Evolutionary conservation across 345 rosid species (phyloP).

Genomic region (Excoecaria agallocha): DNA sequence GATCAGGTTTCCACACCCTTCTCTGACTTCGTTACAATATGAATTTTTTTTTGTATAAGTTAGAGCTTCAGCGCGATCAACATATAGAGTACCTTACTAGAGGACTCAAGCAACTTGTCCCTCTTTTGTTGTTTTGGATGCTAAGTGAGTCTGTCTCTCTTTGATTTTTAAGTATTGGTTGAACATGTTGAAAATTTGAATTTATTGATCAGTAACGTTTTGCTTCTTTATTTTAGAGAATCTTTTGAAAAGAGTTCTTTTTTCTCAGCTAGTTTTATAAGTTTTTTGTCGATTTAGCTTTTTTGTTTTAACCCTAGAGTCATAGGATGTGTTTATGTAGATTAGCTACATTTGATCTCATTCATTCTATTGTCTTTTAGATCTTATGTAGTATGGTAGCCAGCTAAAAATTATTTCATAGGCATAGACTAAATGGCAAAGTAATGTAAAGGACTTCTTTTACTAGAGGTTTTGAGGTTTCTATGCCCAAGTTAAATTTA

Average conservation of each 20-base stretch:
- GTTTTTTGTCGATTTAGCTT: background rate
- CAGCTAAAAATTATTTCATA: background rate
- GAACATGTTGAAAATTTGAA: too few relatives aligned
- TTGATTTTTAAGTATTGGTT: too few relatives aligned
- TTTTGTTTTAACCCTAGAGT: background rate
- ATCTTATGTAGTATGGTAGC: background rate
- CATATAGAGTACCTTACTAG: constrained; percentile 65
- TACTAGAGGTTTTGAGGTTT: background rate
- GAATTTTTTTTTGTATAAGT: constrained; percentile 34
- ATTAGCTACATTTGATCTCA: background rate
- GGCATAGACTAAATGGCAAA: background rate
- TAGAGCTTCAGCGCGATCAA: constrained; percentile 75
- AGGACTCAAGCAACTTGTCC: constrained; percentile 59
- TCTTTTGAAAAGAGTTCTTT: background rate
- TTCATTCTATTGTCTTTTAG: background rate
- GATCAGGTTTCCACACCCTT: too few relatives aligned
- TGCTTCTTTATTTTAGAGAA: background rate
- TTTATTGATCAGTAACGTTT: too few relatives aligned
- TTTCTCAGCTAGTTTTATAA: background rate
- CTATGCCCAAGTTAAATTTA: background rate
- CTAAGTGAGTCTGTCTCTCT: too few relatives aligned
- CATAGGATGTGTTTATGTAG: background rate
- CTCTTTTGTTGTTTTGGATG: too few relatives aligned
- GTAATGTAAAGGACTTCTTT: background rate
- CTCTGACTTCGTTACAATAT: too few relatives aligned